Conservation (phyloP, 331 rosid species). For the Phaseolus coccineus region DNA sequence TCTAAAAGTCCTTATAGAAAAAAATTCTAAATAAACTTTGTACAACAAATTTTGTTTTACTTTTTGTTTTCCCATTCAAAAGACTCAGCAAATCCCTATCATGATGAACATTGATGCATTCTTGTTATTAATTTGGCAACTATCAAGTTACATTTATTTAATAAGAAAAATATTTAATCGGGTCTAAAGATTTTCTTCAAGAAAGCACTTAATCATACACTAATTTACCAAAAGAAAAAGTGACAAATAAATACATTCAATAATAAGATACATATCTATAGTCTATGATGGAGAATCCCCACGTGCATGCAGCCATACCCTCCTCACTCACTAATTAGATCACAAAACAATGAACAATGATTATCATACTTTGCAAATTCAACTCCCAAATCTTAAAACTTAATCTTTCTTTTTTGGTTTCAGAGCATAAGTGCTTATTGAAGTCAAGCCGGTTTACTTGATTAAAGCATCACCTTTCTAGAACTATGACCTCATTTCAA, state of each 20-base stretch:
- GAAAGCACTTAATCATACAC: constrained; percentile 1
- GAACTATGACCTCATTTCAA: not conserved
- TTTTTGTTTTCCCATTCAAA: not conserved
- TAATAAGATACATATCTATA: not conserved
- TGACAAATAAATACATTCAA: not conserved
- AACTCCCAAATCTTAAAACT: constrained; percentile 36
- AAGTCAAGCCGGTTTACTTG: not conserved
- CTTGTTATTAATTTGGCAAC: not conserved
- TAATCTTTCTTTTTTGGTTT: not conserved
- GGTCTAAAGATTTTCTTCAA: constrained; percentile 5
- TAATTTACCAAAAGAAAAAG: not conserved
- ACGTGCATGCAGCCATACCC: constrained; percentile 31
- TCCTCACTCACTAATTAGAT: not conserved
- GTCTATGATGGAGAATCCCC: not conserved
- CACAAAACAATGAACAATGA: constrained; percentile 33
- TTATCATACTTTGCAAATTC: constrained; percentile 32
- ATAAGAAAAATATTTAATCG: not conserved
- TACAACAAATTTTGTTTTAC: too few relatives aligned
- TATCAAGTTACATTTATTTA: not conserved
- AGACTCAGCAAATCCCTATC: not conserved
- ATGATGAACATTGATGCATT: not conserved
- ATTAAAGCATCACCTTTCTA: not conserved
- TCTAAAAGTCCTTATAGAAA: too few relatives aligned
- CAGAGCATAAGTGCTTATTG: not conserved
- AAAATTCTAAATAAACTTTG: too few relatives aligned